phyloP scores from a whole-genome alignment of 2,329 filamentous ascomycete genomes.

The Aspergillus puulaauensis region DNA sequence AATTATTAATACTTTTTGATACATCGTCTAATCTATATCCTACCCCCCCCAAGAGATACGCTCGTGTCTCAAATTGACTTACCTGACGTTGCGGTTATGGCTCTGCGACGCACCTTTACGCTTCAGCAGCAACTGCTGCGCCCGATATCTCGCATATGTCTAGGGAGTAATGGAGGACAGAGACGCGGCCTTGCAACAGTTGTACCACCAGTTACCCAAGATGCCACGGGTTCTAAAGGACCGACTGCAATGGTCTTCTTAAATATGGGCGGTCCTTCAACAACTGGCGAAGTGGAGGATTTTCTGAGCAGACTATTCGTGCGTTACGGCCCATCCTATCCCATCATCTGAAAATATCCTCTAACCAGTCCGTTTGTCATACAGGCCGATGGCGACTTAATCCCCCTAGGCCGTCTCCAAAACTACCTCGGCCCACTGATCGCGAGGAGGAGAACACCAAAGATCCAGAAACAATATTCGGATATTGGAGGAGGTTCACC shows the following conservation, averaged over 20 bases:
- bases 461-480: conserved; percentile 93
- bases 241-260: conserved; percentile 98
- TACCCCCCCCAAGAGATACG: not conserved
- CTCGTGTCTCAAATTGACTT: not conserved
- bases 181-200: conserved; percentile 55
- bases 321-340: conserved; percentile 36
- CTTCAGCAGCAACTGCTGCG: conserved; percentile 32
- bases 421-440: conserved; percentile 87
- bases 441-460: conserved; percentile 81
- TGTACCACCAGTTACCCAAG: conserved; percentile 76
- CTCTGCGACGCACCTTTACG: conserved; percentile 39
- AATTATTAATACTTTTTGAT: not conserved
- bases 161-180: conserved; percentile 24
- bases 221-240: conserved; percentile 68
- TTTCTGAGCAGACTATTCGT: conserved; percentile 93
- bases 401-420: conserved; percentile 90
- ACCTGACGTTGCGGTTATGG: conserved; percentile 30
- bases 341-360: not conserved
- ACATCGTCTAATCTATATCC: not conserved
- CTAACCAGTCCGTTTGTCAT: conserved; percentile 9
- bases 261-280: conserved; percentile 97
- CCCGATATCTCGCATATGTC: conserved; percentile 20
- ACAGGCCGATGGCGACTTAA: conserved; percentile 87
- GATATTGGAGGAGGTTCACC: conserved; percentile 97
- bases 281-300: conserved; percentile 79